Conservation (phyloP, 2,329 filamentous ascomycete species). For the Colletotrichum tropicicola region DNA sequence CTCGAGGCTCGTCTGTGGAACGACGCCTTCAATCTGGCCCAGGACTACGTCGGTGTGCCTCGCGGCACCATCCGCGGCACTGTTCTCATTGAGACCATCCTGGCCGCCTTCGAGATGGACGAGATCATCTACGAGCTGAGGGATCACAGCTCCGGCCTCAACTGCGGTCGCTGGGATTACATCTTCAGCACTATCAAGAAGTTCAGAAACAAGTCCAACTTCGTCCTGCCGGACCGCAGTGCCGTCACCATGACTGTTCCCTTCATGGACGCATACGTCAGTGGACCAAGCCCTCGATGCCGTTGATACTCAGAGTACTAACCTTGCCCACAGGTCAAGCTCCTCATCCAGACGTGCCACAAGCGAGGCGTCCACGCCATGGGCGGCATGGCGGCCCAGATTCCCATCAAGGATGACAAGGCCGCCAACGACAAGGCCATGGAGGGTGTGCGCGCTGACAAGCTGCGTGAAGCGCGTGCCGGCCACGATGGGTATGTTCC, state of each 20-base stretch:
- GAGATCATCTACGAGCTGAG: slow-evolving; percentile 99
- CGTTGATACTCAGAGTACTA: neutral
- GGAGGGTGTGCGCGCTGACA: slow-evolving; percentile 92
- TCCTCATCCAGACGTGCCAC: slow-evolving; percentile 98
- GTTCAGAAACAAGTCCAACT: slow-evolving; percentile 93
- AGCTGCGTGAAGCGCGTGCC: slow-evolving; percentile 93
- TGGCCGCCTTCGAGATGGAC: slow-evolving; percentile 99
- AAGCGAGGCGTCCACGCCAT: slow-evolving; percentile 97
- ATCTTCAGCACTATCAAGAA: slow-evolving; percentile 99
- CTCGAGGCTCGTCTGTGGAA: slow-evolving; percentile 98
- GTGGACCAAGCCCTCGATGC: slow-evolving; percentile 19
- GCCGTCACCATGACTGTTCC: slow-evolving; percentile 97
- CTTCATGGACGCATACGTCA: slow-evolving; percentile 93
- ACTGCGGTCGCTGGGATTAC: slow-evolving; percentile 99
- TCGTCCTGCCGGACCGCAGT: slow-evolving; percentile 91
- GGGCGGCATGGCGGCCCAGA: slow-evolving; percentile 98
- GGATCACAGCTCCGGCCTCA: slow-evolving; percentile 94
- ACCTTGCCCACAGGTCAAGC: slow-evolving; percentile 66
- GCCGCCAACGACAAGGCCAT: slow-evolving; percentile 93
- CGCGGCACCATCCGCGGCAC: slow-evolving; percentile 94
- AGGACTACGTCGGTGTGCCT: slow-evolving; percentile 90
- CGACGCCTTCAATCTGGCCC: slow-evolving; percentile 93
- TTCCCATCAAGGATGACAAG: slow-evolving; percentile 95
- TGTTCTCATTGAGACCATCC: slow-evolving; percentile 96
- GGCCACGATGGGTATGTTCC: slow-evolving; percentile 79